Percentiles rank a stretch among this genome's conserved stretches.
Evolutionary conservation across 2,329 filamentous ascomycete species (phyloP).

Genomic region (Fusarium avenaceum): DNA sequence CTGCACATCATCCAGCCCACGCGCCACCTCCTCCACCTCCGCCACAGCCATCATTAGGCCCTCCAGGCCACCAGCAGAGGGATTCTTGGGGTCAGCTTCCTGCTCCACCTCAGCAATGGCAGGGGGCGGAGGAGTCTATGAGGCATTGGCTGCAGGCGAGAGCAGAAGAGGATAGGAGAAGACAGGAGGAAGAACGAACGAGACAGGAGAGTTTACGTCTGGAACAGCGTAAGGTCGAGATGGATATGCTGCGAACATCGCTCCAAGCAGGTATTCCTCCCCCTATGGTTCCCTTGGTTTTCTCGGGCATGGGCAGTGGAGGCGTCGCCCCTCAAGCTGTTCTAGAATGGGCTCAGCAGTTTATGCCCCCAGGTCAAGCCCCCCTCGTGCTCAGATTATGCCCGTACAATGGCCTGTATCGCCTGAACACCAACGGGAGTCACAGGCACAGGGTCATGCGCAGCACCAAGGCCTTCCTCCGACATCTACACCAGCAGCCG

Average conservation of each 20-base stretch:
- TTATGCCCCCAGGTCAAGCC: slow-evolving; percentile 65
- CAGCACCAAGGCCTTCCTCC: slow-evolving; percentile 58
- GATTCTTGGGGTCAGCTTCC: slow-evolving; percentile 68
- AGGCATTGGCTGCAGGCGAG: slow-evolving; percentile 78
- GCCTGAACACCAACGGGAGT: slow-evolving; percentile 69
- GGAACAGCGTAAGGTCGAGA: slow-evolving; percentile 79
- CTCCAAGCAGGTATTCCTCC: slow-evolving; percentile 79
- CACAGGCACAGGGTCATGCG: slow-evolving; percentile 58
- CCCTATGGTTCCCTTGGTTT: slow-evolving; percentile 80
- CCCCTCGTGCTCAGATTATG: slow-evolving; percentile 63
- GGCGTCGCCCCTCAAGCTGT: slow-evolving; percentile 71
- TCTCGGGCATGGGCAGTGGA: slow-evolving; percentile 75
- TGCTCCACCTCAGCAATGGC: slow-evolving; percentile 75
- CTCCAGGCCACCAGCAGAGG: slow-evolving; percentile 53
- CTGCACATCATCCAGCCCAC: slow-evolving; percentile 51
- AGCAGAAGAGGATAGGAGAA: slow-evolving; percentile 79
- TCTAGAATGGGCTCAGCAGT: slow-evolving; percentile 78
- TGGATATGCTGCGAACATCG: slow-evolving; percentile 78
- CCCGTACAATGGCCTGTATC: slow-evolving; percentile 64
- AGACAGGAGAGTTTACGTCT: slow-evolving; percentile 74
- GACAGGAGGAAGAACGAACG: slow-evolving; percentile 80
- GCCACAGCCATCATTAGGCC: slow-evolving; percentile 48
- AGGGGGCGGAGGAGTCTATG: slow-evolving; percentile 78
- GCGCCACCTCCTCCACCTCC: slow-evolving; percentile 48
- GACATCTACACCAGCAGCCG: slow-evolving; percentile 54